These are phyloP conservation scores for Marasmius fiardii DNA, from an alignment of 1,284 basidiomycete species.

Conservation along the genomic window DNA sequence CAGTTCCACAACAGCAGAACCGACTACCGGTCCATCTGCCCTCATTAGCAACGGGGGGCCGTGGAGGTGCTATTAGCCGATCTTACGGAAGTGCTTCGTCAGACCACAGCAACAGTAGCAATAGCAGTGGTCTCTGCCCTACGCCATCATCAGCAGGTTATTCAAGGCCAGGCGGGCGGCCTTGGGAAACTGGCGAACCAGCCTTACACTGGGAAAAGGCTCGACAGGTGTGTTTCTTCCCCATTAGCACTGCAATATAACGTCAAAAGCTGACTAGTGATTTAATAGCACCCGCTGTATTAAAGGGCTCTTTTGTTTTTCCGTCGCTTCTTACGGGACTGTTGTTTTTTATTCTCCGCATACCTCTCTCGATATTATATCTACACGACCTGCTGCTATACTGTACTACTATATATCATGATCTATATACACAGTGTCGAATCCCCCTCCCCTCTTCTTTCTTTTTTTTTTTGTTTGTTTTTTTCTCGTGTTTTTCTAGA, in stretches of 20 bases:
- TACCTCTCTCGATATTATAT: not conserved
- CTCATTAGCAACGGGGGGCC: not conserved
- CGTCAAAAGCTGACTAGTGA: not conserved
- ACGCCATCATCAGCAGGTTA: constrained; percentile 1
- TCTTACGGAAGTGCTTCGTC: not conserved
- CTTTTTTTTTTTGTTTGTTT: not conserved
- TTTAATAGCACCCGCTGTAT: not conserved
- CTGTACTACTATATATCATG: not conserved
- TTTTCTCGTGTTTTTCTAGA: not conserved
- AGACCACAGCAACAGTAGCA: not conserved
- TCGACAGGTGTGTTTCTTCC: constrained; percentile 1
- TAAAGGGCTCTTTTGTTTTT: not conserved
- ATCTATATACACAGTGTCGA: too few relatives aligned
- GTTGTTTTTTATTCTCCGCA: not conserved
- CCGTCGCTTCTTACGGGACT: too few relatives aligned
- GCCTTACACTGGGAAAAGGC: constrained; percentile 1
- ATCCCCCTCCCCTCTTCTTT: too few relatives aligned
- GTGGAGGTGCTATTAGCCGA: not conserved
- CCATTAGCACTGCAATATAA: not conserved
- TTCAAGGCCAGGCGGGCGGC: not conserved
- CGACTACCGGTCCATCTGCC: not conserved
- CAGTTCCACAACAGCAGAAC: not conserved
- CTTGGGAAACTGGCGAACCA: not conserved
- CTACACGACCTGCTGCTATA: not conserved
- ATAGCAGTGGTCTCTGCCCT: not conserved